Evolutionary conservation across 164 flowering plant genomes (phyloP).

Genomic region (Stephania japonica): DNA sequence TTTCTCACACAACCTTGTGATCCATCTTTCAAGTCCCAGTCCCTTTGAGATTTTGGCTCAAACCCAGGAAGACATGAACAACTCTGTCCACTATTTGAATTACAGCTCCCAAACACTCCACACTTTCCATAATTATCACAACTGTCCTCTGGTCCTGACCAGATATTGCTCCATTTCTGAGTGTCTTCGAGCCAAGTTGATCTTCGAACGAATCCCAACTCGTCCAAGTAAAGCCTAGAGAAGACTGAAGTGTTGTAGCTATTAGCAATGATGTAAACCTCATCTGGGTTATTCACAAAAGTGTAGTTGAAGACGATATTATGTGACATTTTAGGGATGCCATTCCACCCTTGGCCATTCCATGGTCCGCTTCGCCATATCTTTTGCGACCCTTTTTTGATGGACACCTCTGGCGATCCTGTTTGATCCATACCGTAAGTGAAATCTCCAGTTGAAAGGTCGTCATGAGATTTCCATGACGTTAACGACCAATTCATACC

Average conservation of each 20-base stretch:
- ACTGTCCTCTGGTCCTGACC: neutral
- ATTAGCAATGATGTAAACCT: neutral
- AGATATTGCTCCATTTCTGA: neutral
- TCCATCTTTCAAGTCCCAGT: conserved; percentile 14
- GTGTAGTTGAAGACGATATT: neutral
- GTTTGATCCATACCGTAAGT: no score
- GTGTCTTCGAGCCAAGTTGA: conserved; percentile 7
- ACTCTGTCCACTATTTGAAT: neutral
- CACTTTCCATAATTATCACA: conserved; percentile 8
- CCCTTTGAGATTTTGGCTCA: neutral
- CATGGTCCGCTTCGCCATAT: conserved; percentile 34
- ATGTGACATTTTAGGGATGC: conserved; percentile 16
- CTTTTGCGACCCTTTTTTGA: no score
- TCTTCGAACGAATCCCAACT: conserved; percentile 1
- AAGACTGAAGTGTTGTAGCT: conserved; percentile 9
- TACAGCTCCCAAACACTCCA: conserved; percentile 7
- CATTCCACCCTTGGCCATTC: conserved; percentile 31
- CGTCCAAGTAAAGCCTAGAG: conserved; percentile 10
- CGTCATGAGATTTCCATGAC: no score
- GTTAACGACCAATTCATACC: conserved; percentile 31
- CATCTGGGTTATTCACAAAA: conserved; percentile 9
- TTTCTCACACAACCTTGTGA: conserved; percentile 14
- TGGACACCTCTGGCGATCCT: no score
- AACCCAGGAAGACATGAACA: conserved; percentile 17
- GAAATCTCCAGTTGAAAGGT: no score